A percentile compares a stretch with the other conserved stretches of the same genome.
phyloP scores from a whole-genome alignment of 345 rosid genomes.

The Litchi chinensis region DNA sequence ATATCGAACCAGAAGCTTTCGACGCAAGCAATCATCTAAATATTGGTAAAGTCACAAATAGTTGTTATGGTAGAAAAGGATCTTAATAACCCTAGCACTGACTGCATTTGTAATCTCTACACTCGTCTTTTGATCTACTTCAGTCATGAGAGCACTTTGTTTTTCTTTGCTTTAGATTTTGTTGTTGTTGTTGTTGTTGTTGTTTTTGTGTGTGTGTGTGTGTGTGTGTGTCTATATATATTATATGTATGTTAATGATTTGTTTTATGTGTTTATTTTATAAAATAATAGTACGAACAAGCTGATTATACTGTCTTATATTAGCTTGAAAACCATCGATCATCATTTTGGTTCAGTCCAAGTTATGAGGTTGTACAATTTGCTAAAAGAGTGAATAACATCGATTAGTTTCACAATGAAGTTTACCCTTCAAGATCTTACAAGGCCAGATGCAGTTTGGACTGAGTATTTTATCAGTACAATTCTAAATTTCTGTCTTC shows the following conservation, averaged over 20 bases:
- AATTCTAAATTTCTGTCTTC: too few relatives aligned
- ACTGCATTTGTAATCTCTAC: constrained; percentile 58
- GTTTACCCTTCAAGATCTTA: constrained; percentile 65
- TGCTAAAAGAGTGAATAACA: too few relatives aligned
- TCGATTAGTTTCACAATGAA: constrained; percentile 53
- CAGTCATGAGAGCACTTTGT: constrained; percentile 51
- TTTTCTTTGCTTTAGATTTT: background rate
- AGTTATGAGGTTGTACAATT: constrained; percentile 43
- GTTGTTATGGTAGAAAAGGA: constrained; percentile 50
- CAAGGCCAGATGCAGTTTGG: too few relatives aligned
- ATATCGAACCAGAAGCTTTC: constrained; percentile 76
- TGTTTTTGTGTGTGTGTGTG: too few relatives aligned
- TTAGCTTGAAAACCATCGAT: constrained; percentile 84
- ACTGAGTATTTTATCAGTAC: too few relatives aligned
- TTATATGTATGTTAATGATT: too few relatives aligned
- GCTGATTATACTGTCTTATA: too few relatives aligned
- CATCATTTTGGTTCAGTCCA: constrained; percentile 54
- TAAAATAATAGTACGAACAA: too few relatives aligned
- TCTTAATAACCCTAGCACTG: constrained; percentile 51
- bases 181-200: too few relatives aligned
- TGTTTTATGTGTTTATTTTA: too few relatives aligned
- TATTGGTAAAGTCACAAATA: constrained; percentile 62
- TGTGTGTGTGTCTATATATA: too few relatives aligned
- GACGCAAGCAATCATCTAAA: constrained; percentile 55
- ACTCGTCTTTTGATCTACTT: constrained; percentile 67